Evolutionary conservation across 129 eudicot species (phyloP).

Genomic region (Pseudognaphalium luteoalbum): DNA sequence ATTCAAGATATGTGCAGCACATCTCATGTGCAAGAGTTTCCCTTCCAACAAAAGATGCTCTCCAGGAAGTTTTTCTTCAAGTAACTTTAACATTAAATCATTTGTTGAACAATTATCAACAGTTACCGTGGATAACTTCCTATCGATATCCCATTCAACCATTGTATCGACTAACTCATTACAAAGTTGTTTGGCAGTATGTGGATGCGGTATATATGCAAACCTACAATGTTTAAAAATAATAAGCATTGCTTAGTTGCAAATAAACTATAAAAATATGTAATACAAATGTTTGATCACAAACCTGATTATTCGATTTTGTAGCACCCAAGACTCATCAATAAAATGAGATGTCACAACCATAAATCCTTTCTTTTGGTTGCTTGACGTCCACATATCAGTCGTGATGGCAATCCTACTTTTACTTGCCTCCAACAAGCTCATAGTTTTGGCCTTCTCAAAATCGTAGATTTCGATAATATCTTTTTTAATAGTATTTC

Average conservation of each 20-base stretch:
- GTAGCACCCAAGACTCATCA: not conserved
- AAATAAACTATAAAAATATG: too few relatives aligned
- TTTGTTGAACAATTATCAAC: not conserved
- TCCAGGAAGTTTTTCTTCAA: not conserved
- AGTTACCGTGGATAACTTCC: not conserved
- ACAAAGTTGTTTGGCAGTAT: not conserved
- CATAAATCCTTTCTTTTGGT: not conserved
- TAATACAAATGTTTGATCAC: too few relatives aligned
- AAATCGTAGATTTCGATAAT: not conserved
- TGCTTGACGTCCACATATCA: not conserved
- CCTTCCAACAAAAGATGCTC: not conserved
- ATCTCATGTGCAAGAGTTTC: slow-evolving; percentile 4
- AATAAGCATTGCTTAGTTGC: not conserved
- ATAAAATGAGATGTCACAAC: too few relatives aligned
- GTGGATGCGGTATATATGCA: not conserved
- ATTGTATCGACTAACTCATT: not conserved
- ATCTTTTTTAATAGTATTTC: not conserved
- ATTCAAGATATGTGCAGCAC: not conserved
- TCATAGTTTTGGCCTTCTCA: not conserved
- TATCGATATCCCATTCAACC: not conserved
- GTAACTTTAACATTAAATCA: not conserved
- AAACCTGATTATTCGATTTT: not conserved
- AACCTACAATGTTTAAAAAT: not conserved
- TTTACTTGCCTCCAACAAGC: not conserved
- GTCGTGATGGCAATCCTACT: not conserved